Conservation (phyloP, 495 filamentous ascomycete species). For the Astrothelium subdiscretum region DNA sequence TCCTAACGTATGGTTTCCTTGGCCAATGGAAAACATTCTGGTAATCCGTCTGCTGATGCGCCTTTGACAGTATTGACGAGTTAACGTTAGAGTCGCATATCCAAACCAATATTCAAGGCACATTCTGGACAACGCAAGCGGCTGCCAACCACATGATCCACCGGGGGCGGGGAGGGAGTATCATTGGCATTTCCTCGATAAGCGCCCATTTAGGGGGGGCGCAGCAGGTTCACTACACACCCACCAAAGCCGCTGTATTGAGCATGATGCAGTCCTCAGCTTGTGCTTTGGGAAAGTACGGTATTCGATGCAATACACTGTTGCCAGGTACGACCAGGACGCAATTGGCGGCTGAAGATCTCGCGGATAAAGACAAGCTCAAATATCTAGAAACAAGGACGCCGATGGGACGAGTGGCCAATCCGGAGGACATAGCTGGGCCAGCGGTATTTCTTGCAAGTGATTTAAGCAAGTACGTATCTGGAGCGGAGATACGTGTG, state of each 20-base stretch:
- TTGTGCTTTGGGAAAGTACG: constrained; percentile 64
- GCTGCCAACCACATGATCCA: constrained; percentile 53
- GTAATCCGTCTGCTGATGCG: background rate
- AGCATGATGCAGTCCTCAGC: constrained; percentile 65
- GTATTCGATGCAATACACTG: constrained; percentile 67
- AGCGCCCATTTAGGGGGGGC: constrained; percentile 37
- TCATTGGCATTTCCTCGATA: constrained; percentile 67
- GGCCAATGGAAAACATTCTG: background rate
- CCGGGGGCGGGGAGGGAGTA: constrained; percentile 33
- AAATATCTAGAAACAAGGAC: background rate
- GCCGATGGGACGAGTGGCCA: background rate
- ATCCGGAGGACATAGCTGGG: background rate
- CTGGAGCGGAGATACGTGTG: background rate
- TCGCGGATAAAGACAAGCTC: background rate
- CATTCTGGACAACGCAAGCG: constrained; percentile 57
- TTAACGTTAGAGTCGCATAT: constrained; percentile 19
- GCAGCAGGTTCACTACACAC: constrained; percentile 67
- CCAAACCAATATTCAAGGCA: constrained; percentile 65
- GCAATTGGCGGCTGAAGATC: background rate
- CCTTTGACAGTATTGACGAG: background rate
- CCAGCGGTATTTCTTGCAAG: background rate
- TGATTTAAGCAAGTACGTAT: background rate
- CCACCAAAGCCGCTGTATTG: constrained; percentile 69
- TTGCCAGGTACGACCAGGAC: constrained; percentile 41
- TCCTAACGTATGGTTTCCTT: background rate